Evolutionary conservation across 2,329 filamentous ascomycete species (phyloP).

Genomic region (Alternaria hordeiaustralica): DNA sequence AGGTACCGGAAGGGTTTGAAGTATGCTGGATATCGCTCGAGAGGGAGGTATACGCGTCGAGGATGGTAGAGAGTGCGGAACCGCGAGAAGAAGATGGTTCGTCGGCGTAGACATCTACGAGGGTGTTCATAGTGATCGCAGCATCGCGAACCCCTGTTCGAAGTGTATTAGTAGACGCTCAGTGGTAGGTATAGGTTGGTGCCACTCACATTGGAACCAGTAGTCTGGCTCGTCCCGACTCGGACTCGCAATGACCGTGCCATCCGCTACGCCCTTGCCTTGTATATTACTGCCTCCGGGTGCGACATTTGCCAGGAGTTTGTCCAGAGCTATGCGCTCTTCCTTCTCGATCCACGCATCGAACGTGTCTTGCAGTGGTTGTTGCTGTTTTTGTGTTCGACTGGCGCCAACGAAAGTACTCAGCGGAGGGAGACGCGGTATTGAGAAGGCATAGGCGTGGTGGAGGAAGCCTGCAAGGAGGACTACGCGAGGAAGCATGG

Average conservation of each 20-base stretch:
- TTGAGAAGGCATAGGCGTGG: slow-evolving; percentile 37
- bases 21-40: slow-evolving; percentile 49
- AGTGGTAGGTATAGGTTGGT: neutral
- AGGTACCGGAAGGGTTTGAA: slow-evolving; percentile 47
- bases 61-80: slow-evolving; percentile 35
- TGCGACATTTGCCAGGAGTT: slow-evolving; percentile 52
- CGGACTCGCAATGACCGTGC: slow-evolving; percentile 54
- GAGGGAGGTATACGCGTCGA: slow-evolving; percentile 42
- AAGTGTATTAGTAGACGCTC: neutral
- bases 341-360: slow-evolving; percentile 48
- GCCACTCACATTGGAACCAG: slow-evolving; percentile 52
- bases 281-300: slow-evolving; percentile 49
- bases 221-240: slow-evolving; percentile 51
- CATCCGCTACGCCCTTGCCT: slow-evolving; percentile 43
- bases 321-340: slow-evolving; percentile 45
- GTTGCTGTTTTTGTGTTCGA: slow-evolving; percentile 27
- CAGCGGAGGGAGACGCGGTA: slow-evolving; percentile 31
- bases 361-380: slow-evolving; percentile 37
- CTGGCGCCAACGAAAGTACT: slow-evolving; percentile 24
- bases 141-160: slow-evolving; percentile 51
- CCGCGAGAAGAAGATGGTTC: slow-evolving; percentile 36
- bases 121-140: slow-evolving; percentile 51
- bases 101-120: slow-evolving; percentile 50
- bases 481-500: slow-evolving; percentile 12
- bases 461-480: slow-evolving; percentile 13